Conservation (phyloP, 2,329 filamentous ascomycete species). For the Thielaviopsis euricoi region DNA sequence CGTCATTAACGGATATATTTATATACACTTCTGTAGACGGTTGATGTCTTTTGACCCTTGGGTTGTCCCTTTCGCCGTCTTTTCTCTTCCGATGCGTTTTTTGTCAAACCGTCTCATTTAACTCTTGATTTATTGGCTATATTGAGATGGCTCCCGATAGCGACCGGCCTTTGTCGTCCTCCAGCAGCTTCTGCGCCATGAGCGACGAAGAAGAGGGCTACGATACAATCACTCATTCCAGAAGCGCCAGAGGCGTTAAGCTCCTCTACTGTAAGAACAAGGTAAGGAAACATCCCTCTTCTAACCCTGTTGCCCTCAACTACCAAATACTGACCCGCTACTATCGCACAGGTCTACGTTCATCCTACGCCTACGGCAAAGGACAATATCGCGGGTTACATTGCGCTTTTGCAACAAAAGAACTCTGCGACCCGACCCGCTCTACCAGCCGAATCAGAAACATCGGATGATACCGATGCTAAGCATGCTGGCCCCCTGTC, state of each 20-base stretch:
- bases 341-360: conserved; percentile 61
- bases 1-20: background rate
- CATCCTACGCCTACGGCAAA: conserved; percentile 85
- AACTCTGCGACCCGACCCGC: conserved; percentile 26
- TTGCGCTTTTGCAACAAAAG: conserved; percentile 87
- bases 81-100: background rate
- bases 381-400: conserved; percentile 89
- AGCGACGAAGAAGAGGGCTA: conserved; percentile 95
- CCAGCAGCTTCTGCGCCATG: conserved; percentile 83
- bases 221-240: conserved; percentile 73
- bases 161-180: conserved; percentile 45
- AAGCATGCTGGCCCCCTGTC: conserved; percentile 33
- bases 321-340: background rate
- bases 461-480: conserved; percentile 13
- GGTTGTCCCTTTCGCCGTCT: too few relatives aligned
- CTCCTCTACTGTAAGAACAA: conserved; percentile 95
- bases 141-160: conserved; percentile 13
- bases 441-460: conserved; percentile 16
- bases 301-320: background rate
- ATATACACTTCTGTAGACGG: background rate
- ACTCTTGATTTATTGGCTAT: background rate
- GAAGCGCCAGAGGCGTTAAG: conserved; percentile 71
- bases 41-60: background rate
- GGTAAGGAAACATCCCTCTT: conserved; percentile 27
- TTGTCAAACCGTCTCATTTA: conserved; percentile 1